Evolutionary conservation across 371 early-diverging fungal genomes (phyloP), one percentile per base, ranked within the genome.

Genomic region (Mortierella sp.): DNA sequence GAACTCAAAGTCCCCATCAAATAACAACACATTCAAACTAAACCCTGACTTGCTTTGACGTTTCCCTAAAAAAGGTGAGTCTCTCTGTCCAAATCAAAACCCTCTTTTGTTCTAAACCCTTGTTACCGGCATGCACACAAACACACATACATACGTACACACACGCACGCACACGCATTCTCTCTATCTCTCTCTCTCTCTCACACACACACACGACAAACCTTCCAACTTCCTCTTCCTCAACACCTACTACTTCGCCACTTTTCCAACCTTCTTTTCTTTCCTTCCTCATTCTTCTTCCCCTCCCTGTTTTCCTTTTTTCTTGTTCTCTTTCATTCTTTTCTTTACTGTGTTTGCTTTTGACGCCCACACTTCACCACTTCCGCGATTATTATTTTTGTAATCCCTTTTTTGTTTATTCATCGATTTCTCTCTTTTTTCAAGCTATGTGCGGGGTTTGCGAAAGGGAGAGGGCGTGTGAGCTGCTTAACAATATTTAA

Each of bases 11-110:
- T n/a, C n/a, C n/a, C 42, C 44, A 68, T 42, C 68, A 38, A 21
- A 68, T 8, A 31, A 63, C n/a, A 26, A 60, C 31, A 16, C 6
- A 63, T 16, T 63, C 63, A 31, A 42, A 24, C 68, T 42, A 55
- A 55, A 3, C 34, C 24, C 0, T 42, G 28, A 10, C 26, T 34
- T 63, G 63, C 38, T 24, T 68, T 42, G 42, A 42, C 68, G 2
- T 16, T 50, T 24, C 5, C 68, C 68, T 21, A 38, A 68, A 68
- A 58, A 60, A 68, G 68, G 68, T 68, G 68, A 68, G 68, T 68
- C 31, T 42, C 68, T 68, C 38, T 21, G 24, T 68, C 68, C 10
- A 11, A 38, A 42, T 21, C 2, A 68, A 38, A 21, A 24, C 68
- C 11, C 42, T 42, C 24, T 68, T 68, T 68, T 10, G 8, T 19